A percentile compares a stretch with the other conserved stretches of the same genome.
Evolutionary conservation across 805 yeast species (phyloP).

Genomic region (Naumovozyma dairenensis): DNA sequence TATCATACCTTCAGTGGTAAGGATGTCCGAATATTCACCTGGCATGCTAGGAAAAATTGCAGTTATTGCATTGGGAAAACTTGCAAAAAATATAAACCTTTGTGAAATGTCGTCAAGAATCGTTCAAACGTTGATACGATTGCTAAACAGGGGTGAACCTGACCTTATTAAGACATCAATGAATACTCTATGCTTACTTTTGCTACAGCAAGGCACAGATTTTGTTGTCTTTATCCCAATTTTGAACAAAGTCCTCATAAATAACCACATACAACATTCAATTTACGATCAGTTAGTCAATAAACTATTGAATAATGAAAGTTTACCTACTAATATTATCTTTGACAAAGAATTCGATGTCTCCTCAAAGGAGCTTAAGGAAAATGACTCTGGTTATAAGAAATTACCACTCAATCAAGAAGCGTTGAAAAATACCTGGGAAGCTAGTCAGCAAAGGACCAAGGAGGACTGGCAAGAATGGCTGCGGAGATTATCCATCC

Average conservation of each 20-base stretch:
- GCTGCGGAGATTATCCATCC: slow-evolving; percentile 80
- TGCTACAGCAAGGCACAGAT: slow-evolving; percentile 75
- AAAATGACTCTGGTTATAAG: slow-evolving; percentile 39
- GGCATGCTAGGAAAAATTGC: slow-evolving; percentile 57
- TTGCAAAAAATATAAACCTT: slow-evolving; percentile 61
- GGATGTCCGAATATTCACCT: slow-evolving; percentile 65
- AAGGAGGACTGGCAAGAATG: slow-evolving; percentile 98
- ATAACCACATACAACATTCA: slow-evolving; percentile 56
- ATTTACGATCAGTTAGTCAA: slow-evolving; percentile 74
- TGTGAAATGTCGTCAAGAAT: slow-evolving; percentile 86
- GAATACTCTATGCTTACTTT: slow-evolving; percentile 68
- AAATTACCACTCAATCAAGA: slow-evolving; percentile 64
- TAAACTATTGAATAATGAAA: slow-evolving; percentile 72
- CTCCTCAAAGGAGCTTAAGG: slow-evolving; percentile 11
- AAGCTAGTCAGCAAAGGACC: slow-evolving; percentile 76
- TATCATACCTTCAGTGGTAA: slow-evolving; percentile 76
- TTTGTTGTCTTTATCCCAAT: slow-evolving; percentile 81
- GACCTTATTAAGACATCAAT: slow-evolving; percentile 58
- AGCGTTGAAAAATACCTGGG: slow-evolving; percentile 77
- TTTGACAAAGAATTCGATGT: slow-evolving; percentile 53
- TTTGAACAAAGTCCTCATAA: slow-evolving; percentile 55
- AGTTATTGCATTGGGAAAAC: slow-evolving; percentile 70
- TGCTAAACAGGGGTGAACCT: slow-evolving; percentile 41
- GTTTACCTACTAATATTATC: slow-evolving; percentile 66
- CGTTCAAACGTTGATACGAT: slow-evolving; percentile 74